A percentile compares a stretch with the other conserved stretches of the same genome.
These are phyloP conservation scores for Sporothrix dimorphospora DNA, from an alignment of 2,329 filamentous ascomycete species.

Conservation along the genomic window DNA sequence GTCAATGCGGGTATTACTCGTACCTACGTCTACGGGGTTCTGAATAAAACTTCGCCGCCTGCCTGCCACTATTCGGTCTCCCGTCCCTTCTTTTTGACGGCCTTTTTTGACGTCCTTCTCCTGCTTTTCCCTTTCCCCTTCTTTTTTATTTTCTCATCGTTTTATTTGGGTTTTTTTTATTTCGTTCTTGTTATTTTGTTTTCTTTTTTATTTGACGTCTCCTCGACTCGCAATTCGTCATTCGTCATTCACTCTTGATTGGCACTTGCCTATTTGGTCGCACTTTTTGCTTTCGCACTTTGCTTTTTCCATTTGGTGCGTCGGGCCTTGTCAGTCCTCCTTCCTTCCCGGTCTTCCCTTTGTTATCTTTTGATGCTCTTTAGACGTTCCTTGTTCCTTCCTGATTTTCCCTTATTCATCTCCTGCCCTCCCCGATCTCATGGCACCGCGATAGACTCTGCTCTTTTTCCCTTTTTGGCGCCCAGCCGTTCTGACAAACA, in stretches of 20 bases:
- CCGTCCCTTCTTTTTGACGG: constrained; percentile 15
- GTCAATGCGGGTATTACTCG: not conserved
- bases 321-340: not conserved
- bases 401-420: not conserved
- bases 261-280: constrained; percentile 17
- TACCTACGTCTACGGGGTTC: not conserved
- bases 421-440: not conserved
- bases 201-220: not conserved
- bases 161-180: not conserved
- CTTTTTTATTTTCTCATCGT: not conserved
- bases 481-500: constrained; percentile 14
- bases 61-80: not conserved
- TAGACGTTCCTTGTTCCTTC: not conserved
- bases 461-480: not conserved
- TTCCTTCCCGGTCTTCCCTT: not conserved
- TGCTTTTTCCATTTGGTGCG: constrained; percentile 7
- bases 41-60: constrained; percentile 3
- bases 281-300: not conserved
- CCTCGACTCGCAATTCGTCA: not conserved
- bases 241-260: not conserved
- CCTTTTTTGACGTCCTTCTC: not conserved
- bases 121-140: not conserved
- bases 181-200: not conserved
- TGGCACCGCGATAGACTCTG: not conserved
- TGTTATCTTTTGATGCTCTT: not conserved